Evolutionary conservation across 2,329 filamentous ascomycete species (phyloP).

Genomic region (Colletotrichum sp.): DNA sequence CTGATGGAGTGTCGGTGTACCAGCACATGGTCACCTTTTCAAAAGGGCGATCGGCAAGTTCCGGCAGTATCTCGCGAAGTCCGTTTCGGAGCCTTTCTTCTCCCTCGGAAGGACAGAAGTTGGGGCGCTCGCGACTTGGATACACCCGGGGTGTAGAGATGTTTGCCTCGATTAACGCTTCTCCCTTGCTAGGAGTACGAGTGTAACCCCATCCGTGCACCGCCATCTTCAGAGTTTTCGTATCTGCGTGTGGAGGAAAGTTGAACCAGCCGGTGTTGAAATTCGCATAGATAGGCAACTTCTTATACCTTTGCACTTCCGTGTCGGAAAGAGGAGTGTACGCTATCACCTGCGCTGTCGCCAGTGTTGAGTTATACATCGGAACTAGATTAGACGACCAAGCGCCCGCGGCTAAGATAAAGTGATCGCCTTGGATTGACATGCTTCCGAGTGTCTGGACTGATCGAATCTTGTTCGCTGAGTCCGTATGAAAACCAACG

Average conservation of each 20-base stretch:
- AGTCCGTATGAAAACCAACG: constrained; percentile 26
- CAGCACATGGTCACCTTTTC: constrained; percentile 60
- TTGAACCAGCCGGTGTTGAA: constrained; percentile 58
- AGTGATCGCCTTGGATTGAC: background rate
- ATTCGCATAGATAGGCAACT: constrained; percentile 65
- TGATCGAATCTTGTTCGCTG: background rate
- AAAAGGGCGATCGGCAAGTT: constrained; percentile 57
- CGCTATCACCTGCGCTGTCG: constrained; percentile 70
- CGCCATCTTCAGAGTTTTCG: constrained; percentile 62
- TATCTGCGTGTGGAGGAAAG: constrained; percentile 52
- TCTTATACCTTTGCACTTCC: constrained; percentile 58
- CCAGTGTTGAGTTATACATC: constrained; percentile 65
- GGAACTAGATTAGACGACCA: constrained; percentile 64
- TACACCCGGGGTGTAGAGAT: background rate
- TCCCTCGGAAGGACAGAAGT: constrained; percentile 54
- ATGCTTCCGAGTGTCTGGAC: background rate
- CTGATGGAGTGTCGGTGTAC: constrained; percentile 68
- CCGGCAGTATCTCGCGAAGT: constrained; percentile 59
- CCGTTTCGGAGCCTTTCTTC: constrained; percentile 55
- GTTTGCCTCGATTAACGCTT: background rate
- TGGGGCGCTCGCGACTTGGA: constrained; percentile 31
- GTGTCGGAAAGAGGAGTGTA: constrained; percentile 65
- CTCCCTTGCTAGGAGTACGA: constrained; percentile 19
- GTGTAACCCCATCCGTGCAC: constrained; percentile 65
- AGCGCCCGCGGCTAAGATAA: constrained; percentile 70